phyloP scores from a whole-genome alignment of 768 basidiomycete species.

The Podaxis sp. region DNA sequence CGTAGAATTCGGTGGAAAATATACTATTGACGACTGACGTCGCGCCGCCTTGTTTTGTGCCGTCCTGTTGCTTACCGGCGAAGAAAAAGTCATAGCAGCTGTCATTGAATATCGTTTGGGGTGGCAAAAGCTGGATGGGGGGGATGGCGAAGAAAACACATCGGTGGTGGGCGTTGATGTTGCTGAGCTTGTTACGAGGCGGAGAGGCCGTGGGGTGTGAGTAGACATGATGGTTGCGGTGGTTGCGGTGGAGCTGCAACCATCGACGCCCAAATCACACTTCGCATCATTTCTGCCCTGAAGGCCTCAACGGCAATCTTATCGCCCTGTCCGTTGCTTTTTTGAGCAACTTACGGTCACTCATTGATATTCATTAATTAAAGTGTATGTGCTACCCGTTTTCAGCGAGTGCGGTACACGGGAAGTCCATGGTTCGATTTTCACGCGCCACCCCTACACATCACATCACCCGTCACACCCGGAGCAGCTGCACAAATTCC shows the following conservation, averaged over 20 bases:
- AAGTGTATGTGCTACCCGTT: too few relatives aligned
- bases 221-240: slow-evolving; percentile 3
- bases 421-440: too few relatives aligned
- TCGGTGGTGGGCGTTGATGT: neutral
- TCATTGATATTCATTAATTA: too few relatives aligned
- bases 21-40: slow-evolving; percentile 57
- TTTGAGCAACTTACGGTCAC: neutral
- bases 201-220: slow-evolving; percentile 14
- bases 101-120: slow-evolving; percentile 7
- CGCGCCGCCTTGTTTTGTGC: slow-evolving; percentile 24
- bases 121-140: slow-evolving; percentile 1
- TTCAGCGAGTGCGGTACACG: too few relatives aligned
- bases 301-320: neutral
- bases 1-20: slow-evolving; percentile 32
- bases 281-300: neutral
- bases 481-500: too few relatives aligned
- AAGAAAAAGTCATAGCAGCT: neutral
- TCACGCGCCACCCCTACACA: too few relatives aligned
- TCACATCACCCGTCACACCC: too few relatives aligned
- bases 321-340: neutral
- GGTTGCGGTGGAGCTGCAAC: neutral
- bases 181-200: neutral
- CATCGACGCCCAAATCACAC: neutral
- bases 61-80: neutral
- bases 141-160: slow-evolving; percentile 2